These are phyloP conservation scores for Myriosclerotinia scirpicola DNA, from an alignment of 2,329 filamentous ascomycete species.

Conservation along the genomic window DNA sequence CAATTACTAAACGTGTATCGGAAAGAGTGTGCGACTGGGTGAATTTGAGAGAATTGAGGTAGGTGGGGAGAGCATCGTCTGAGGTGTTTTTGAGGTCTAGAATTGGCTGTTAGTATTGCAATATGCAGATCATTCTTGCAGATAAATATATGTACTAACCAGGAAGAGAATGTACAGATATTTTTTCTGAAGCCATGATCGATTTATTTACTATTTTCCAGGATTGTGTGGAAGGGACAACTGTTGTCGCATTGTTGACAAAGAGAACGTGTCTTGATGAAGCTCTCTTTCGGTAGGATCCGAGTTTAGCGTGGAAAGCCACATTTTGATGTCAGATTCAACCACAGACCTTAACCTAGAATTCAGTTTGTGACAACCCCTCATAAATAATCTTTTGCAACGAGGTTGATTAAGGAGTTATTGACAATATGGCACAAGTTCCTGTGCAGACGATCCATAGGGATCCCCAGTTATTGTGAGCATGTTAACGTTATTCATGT, in stretches of 20 bases:
- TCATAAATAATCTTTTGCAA: constrained; percentile 12
- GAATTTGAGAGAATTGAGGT: constrained; percentile 86
- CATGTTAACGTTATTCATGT: constrained; percentile 31
- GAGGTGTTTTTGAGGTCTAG: constrained; percentile 94
- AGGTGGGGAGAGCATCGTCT: constrained; percentile 91
- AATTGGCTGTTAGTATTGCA: constrained; percentile 5
- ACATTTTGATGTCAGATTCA: constrained; percentile 33
- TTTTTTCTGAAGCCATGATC: constrained; percentile 23
- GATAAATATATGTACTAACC: constrained; percentile 26
- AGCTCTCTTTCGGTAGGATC: constrained; percentile 24
- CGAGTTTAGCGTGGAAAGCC: constrained; percentile 34
- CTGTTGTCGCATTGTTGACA: constrained; percentile 20
- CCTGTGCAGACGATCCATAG: constrained; percentile 93
- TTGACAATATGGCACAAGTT: constrained; percentile 71
- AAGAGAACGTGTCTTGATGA: constrained; percentile 40
- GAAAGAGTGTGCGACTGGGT: constrained; percentile 75
- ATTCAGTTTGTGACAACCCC: constrained; percentile 16
- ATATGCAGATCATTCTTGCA: neutral
- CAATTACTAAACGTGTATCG: constrained; percentile 79
- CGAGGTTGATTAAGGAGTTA: neutral
- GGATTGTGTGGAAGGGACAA: constrained; percentile 19
- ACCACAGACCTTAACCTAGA: constrained; percentile 6
- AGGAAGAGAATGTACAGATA: constrained; percentile 25
- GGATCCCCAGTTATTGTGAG: constrained; percentile 97
- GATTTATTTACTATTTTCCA: constrained; percentile 8